Evolutionary conservation across 1,284 basidiomycete species (phyloP).

Genomic region (Takashimella tepidaria): DNA sequence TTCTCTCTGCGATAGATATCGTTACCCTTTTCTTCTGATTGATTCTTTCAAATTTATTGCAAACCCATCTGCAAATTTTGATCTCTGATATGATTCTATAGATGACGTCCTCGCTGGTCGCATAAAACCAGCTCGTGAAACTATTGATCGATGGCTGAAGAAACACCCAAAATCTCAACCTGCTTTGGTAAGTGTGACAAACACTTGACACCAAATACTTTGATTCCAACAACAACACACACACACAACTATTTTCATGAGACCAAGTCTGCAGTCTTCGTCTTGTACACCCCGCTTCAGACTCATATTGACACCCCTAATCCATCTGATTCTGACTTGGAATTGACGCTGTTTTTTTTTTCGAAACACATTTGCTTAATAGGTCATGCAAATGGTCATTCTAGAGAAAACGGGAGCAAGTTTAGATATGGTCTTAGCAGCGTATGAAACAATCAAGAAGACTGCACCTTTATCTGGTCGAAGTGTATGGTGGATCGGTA

Average conservation of each 20-base stretch:
- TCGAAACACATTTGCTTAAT: background rate
- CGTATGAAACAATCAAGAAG: constrained; percentile 21
- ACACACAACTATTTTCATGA: too few relatives aligned
- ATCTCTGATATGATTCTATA: constrained; percentile 5
- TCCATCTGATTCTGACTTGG: too few relatives aligned
- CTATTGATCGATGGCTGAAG: constrained; percentile 30
- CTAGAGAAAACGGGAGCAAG: constrained; percentile 14
- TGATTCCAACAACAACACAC: too few relatives aligned
- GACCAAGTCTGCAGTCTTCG: too few relatives aligned
- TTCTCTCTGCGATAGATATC: too few relatives aligned
- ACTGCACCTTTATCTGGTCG: constrained; percentile 26
- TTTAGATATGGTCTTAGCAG: constrained; percentile 15
- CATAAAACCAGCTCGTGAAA: constrained; percentile 22
- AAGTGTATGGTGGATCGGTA: constrained; percentile 22
- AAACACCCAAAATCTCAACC: constrained; percentile 42
- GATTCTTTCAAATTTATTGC: too few relatives aligned
- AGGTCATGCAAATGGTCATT: constrained; percentile 35
- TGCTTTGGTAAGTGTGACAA: constrained; percentile 22
- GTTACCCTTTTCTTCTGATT: too few relatives aligned
- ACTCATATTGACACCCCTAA: background rate
- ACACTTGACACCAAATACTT: background rate
- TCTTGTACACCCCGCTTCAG: background rate
- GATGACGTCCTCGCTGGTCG: constrained; percentile 30
- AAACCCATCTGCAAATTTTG: too few relatives aligned
- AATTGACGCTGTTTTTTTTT: background rate